Conservation (phyloP, 139 green algal genomes). For the Coelastrella sp. region DNA sequence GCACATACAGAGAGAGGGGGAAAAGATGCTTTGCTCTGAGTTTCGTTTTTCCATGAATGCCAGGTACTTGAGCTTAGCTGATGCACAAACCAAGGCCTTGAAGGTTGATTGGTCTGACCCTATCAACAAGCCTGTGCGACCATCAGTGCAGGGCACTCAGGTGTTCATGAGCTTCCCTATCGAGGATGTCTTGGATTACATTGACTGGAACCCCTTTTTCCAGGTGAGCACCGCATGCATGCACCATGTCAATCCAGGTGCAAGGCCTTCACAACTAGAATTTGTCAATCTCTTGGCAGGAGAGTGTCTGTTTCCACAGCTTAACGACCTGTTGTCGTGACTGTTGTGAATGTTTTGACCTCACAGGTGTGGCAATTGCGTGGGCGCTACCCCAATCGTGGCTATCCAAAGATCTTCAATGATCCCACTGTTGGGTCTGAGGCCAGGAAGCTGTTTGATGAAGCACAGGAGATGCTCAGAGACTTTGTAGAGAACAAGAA, state of each 20-base stretch:
- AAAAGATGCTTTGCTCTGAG: background rate
- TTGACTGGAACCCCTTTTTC: conserved; percentile 99
- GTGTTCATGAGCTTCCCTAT: conserved; percentile 85
- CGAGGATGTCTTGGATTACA: conserved; percentile 94
- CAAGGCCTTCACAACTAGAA: background rate
- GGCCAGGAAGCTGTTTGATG: conserved; percentile 97
- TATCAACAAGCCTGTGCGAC: conserved; percentile 82
- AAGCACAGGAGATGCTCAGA: conserved; percentile 88
- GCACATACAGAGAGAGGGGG: too few relatives aligned
- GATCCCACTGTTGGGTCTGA: conserved; percentile 95
- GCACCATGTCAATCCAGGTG: background rate
- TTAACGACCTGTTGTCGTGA: background rate
- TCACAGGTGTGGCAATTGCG: conserved; percentile 97
- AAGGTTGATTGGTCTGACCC: conserved; percentile 87
- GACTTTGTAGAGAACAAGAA: conserved; percentile 92
- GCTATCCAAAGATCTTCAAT: conserved; percentile 99
- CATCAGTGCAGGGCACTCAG: conserved; percentile 83
- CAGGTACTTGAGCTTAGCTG: conserved; percentile 74
- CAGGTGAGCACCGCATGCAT: conserved; percentile 61
- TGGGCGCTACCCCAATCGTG: conserved; percentile 97
- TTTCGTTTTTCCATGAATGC: background rate
- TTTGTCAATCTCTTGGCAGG: background rate
- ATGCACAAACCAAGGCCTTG: conserved; percentile 71
- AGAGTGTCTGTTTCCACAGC: background rate
- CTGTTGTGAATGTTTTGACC: background rate